phyloP scores from a whole-genome alignment of 345 rosid species.

The Eucalyptus globulus region DNA sequence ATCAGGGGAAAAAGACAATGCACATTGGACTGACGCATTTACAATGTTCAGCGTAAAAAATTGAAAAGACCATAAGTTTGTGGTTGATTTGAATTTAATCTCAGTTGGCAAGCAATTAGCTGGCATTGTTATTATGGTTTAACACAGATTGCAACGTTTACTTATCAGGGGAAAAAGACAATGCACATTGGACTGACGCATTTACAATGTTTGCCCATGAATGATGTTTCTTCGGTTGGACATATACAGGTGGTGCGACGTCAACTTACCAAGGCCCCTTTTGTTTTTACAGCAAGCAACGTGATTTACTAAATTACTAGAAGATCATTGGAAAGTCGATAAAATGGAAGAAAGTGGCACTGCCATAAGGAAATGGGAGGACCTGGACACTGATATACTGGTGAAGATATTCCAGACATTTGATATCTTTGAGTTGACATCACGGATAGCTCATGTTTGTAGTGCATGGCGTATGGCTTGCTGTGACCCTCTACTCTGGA shows the following conservation, averaged over 20 bases:
- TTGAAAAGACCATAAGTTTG: not conserved
- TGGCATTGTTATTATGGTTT: not conserved
- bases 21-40: not conserved
- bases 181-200: not conserved
- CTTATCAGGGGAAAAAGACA: not conserved
- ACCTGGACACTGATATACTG: constrained; percentile 59
- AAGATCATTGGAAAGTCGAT: not conserved
- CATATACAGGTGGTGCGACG: not conserved
- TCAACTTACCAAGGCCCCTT: not conserved
- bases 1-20: not conserved
- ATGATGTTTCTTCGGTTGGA: not conserved
- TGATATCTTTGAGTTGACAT: constrained; percentile 38
- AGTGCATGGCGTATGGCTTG: constrained; percentile 71
- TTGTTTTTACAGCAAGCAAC: not conserved
- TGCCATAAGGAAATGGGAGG: constrained; percentile 63
- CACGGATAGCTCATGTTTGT: constrained; percentile 74
- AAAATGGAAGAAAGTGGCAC: constrained; percentile 35
- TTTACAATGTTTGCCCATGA: not conserved
- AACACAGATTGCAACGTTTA: not conserved
- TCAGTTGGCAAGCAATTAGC: not conserved
- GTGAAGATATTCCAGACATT: constrained; percentile 58
- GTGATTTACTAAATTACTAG: not conserved
- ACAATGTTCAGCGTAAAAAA: not conserved
- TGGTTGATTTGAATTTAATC: not conserved
- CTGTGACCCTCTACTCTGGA: constrained; percentile 88